A percentile compares a stretch with the other conserved stretches of the same genome.
phyloP scores from a whole-genome alignment of 257 asterid species.

The Mitragyna speciosa region DNA sequence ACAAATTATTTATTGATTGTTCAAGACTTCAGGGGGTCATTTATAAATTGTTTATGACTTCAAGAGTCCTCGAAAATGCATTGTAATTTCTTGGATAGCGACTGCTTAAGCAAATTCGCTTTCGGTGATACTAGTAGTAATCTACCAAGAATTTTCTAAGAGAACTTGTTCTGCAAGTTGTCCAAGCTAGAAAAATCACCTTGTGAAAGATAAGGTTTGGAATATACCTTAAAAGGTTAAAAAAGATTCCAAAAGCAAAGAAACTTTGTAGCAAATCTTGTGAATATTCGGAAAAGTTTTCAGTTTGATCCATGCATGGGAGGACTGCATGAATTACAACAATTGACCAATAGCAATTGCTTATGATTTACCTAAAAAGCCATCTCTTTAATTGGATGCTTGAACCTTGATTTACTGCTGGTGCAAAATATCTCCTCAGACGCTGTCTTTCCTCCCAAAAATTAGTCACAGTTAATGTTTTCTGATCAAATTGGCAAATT shows the following conservation, averaged over 20 bases:
- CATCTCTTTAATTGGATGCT: background rate
- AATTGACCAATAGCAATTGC: background rate
- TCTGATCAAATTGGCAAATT: no score
- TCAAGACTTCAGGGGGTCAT: background rate
- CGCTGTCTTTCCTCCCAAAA: no score
- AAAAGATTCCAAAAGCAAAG: background rate
- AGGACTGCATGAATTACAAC: background rate
- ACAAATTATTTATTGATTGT: background rate
- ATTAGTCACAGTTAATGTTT: no score
- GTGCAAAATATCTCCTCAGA: no score
- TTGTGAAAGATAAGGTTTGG: constrained; percentile 1
- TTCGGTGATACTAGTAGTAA: background rate
- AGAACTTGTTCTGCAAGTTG: background rate
- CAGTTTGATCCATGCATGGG: background rate
- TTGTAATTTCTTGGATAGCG: constrained; percentile 7
- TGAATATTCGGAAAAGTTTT: background rate
- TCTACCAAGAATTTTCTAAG: constrained; percentile 13
- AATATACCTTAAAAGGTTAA: background rate
- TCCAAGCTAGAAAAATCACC: background rate
- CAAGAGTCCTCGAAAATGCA: constrained; percentile 13
- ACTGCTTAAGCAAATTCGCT: background rate
- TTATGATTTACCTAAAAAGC: no score
- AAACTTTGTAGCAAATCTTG: background rate
- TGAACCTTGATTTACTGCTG: no score
- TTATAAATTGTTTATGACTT: constrained; percentile 3